A percentile compares a stretch with the other conserved stretches of the same genome.
phyloP scores from a whole-genome alignment of 495 filamentous ascomycete genomes.

The Aspergillus heteromorphus region DNA sequence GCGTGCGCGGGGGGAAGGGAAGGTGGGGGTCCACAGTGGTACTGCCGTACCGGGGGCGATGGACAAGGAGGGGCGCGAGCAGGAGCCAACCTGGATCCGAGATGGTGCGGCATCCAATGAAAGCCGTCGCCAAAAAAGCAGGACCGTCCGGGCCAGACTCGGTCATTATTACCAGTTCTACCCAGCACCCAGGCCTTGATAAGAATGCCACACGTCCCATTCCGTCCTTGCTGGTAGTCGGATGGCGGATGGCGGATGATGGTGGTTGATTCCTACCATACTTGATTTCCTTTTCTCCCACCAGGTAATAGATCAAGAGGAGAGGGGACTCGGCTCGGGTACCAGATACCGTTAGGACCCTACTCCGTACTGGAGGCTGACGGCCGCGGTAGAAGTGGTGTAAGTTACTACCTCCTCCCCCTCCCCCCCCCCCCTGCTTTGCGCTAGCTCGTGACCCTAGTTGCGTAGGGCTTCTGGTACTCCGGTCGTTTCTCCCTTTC shows the following conservation, averaged over 20 bases:
- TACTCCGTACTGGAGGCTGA: neutral
- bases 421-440: neutral
- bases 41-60: neutral
- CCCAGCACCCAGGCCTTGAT: neutral
- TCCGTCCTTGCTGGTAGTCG: neutral
- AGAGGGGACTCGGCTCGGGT: neutral
- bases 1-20: neutral
- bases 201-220: neutral
- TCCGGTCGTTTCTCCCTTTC: neutral
- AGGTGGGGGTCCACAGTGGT: too few species aligned
- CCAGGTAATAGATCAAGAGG: too few species aligned
- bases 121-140: neutral
- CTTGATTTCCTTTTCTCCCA: too few species aligned
- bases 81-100: conserved; percentile 1
- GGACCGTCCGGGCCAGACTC: neutral
- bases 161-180: neutral
- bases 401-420: too few species aligned
- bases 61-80: neutral
- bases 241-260: neutral
- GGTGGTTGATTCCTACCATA: too few species aligned
- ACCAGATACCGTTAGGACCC: too few species aligned
- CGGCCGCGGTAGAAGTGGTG: neutral
- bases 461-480: neutral
- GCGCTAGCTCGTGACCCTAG: neutral
- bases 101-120: neutral